Evolutionary conservation across 768 basidiomycete genomes (phyloP).

Genomic region (Suillus subaureus): DNA sequence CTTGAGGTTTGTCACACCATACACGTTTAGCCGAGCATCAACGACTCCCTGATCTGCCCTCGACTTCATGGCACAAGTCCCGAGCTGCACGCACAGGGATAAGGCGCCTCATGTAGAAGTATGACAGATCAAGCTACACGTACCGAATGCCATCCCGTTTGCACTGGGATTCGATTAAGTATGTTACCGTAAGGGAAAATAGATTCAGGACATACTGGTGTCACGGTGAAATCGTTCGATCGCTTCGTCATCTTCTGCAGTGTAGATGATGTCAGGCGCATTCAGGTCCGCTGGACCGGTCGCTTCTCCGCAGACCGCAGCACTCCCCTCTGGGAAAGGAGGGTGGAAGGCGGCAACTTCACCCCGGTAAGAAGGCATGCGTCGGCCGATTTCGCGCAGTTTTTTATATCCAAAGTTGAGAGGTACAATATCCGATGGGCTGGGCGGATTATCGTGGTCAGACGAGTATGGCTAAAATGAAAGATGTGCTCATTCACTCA

Average conservation of each 20-base stretch:
- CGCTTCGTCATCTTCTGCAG: slow-evolving; percentile 36
- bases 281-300: slow-evolving; percentile 25
- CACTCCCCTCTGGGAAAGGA: slow-evolving; percentile 22
- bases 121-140: background rate
- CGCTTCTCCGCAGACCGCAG: slow-evolving; percentile 27
- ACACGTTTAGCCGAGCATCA: slow-evolving; percentile 18
- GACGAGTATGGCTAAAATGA: background rate
- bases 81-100: slow-evolving; percentile 40
- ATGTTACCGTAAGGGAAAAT: background rate
- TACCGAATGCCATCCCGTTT: slow-evolving; percentile 39
- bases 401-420: slow-evolving; percentile 32
- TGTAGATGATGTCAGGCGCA: slow-evolving; percentile 34
- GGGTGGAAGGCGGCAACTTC: slow-evolving; percentile 27
- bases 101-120: background rate
- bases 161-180: slow-evolving; percentile 19
- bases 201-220: slow-evolving; percentile 17
- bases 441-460: slow-evolving; percentile 8
- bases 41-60: slow-evolving; percentile 40
- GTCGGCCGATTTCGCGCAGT: slow-evolving; percentile 31
- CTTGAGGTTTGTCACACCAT: slow-evolving; percentile 16
- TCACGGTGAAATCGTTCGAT: slow-evolving; percentile 31
- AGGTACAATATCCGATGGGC: slow-evolving; percentile 28
- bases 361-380: slow-evolving; percentile 47
- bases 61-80: slow-evolving; percentile 71
- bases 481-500: slow-evolving; percentile 35